Conservation (phyloP, 106 monocot genomes). For the Dactylorhiza incarnata region DNA sequence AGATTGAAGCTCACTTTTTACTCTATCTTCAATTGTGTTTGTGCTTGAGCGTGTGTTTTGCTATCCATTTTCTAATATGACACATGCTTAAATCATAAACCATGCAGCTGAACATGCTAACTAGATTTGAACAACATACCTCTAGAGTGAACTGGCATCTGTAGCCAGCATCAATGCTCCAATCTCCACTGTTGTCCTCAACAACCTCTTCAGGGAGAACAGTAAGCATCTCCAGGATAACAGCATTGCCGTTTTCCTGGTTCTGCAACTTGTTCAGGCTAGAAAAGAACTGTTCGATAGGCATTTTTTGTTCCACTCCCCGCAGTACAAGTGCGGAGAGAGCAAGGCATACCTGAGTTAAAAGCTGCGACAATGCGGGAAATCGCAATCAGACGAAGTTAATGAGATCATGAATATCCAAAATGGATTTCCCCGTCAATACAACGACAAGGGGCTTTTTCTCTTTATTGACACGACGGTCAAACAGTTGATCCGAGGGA, state of each 20-base stretch:
- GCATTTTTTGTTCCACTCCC: constrained; percentile 58
- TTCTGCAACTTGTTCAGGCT: constrained; percentile 68
- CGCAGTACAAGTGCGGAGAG: constrained; percentile 70
- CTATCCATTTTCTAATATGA: no score
- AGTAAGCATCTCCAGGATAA: constrained; percentile 88
- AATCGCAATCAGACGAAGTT: neutral
- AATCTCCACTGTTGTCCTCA: constrained; percentile 61
- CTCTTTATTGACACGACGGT: neutral
- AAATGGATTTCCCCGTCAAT: neutral
- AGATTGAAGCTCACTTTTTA: no score
- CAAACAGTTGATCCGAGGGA: neutral
- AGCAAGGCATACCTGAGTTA: constrained; percentile 95
- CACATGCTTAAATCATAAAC: neutral
- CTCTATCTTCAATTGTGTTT: no score
- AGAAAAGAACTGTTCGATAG: constrained; percentile 72
- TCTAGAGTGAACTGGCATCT: constrained; percentile 64
- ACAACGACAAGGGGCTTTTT: neutral
- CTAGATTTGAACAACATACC: constrained; percentile 44
- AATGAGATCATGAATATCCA: neutral
- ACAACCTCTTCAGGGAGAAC: constrained; percentile 85
- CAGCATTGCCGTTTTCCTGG: constrained; percentile 62
- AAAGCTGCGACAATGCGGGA: constrained; percentile 39
- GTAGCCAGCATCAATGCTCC: constrained; percentile 34
- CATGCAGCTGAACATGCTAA: constrained; percentile 55
- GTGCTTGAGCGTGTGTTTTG: no score